These are phyloP conservation scores for Colletotrichum higginsianum DNA, from an alignment of 2,329 filamentous ascomycete genomes.

Conservation along the genomic window DNA sequence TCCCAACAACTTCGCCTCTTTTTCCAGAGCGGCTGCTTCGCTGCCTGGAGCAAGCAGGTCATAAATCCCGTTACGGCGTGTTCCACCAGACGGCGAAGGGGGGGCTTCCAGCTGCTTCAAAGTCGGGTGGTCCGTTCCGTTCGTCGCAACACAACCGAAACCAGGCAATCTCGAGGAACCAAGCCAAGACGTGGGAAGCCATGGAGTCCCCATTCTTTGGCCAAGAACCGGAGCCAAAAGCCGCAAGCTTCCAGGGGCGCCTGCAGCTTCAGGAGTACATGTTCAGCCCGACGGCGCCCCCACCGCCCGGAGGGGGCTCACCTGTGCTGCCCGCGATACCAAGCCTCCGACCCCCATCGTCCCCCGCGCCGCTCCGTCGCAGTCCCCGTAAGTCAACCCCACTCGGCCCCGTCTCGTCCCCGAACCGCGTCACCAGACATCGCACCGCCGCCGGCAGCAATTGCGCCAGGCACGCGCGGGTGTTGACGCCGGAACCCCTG, in stretches of 20 bases:
- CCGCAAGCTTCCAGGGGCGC: slow-evolving; percentile 60
- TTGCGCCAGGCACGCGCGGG: neutral
- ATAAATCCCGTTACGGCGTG: neutral
- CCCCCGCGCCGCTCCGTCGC: slow-evolving; percentile 48
- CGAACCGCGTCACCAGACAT: slow-evolving; percentile 18
- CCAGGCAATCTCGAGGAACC: neutral
- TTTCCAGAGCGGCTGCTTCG: neutral
- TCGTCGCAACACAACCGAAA: neutral
- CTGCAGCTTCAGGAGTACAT: slow-evolving; percentile 62
- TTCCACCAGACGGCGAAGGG: neutral
- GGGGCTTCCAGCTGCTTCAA: neutral
- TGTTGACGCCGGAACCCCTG: neutral
- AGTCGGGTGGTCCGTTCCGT: neutral
- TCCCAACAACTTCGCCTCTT: neutral
- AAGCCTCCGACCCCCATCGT: neutral
- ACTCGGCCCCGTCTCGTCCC: slow-evolving; percentile 38
- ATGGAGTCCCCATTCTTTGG: slow-evolving; percentile 38
- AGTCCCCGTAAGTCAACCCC: slow-evolving; percentile 49
- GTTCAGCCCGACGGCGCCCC: slow-evolving; percentile 48
- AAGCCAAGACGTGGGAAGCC: neutral
- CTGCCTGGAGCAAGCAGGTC: neutral
- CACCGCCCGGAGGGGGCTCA: neutral
- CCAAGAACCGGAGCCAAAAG: slow-evolving; percentile 30
- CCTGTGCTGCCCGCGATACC: neutral
- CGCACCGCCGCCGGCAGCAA: slow-evolving; percentile 24